Percentiles rank a stretch among this genome's conserved stretches.
Evolutionary conservation across 495 filamentous ascomycete genomes (phyloP).

Genomic region (Thermothielavioides terrestris): DNA sequence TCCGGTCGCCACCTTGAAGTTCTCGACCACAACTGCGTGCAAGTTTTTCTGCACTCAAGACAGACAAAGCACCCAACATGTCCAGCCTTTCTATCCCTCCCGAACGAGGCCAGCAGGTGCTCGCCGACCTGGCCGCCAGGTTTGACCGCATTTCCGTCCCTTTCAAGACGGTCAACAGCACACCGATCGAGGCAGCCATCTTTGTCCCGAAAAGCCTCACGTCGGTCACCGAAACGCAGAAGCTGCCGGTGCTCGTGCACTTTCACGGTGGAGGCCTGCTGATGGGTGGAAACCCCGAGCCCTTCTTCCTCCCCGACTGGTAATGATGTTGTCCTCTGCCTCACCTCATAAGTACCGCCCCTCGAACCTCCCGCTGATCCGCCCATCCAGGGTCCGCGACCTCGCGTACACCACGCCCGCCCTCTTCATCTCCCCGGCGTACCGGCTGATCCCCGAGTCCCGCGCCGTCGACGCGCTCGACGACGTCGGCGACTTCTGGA

Average conservation of each 20-base stretch:
- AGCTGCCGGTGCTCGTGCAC: conserved; percentile 11
- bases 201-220: conserved; percentile 13
- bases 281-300: conserved; percentile 13
- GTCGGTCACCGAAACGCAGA: background rate
- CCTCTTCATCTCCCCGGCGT: conserved; percentile 25
- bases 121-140: background rate
- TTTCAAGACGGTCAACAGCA: conserved; percentile 17
- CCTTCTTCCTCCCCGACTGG: conserved; percentile 10
- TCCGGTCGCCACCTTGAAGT: too few relatives aligned
- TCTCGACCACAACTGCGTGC: background rate
- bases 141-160: conserved; percentile 9
- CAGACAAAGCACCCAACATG: background rate
- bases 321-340: background rate
- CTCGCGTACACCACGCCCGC: conserved; percentile 8
- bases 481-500: conserved; percentile 45
- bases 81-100: background rate
- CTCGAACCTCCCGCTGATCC: background rate
- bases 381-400: conserved; percentile 1
- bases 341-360: background rate
- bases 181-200: conserved; percentile 8
- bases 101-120: background rate
- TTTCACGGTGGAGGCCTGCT: conserved; percentile 18
- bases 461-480: conserved; percentile 39
- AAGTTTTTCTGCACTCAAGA: background rate
- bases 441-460: conserved; percentile 45